Conservation (phyloP, 805 yeast genomes). For the Wickerhamiella musiphila region DNA sequence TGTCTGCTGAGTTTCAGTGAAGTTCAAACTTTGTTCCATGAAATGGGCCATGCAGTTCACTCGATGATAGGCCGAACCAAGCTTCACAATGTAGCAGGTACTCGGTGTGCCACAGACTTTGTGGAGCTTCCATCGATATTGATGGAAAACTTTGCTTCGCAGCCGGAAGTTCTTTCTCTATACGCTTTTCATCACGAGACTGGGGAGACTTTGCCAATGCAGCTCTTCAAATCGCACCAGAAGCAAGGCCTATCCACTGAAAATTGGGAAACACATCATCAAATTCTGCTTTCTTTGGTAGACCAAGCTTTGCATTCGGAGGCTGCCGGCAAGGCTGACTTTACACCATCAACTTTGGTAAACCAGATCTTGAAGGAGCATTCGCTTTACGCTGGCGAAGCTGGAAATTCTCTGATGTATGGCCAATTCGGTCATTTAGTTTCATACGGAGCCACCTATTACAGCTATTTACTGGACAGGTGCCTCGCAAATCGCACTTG, state of each 20-base stretch:
- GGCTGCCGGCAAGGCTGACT: slow-evolving; percentile 17
- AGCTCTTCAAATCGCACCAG: slow-evolving; percentile 5
- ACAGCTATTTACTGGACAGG: slow-evolving; percentile 77
- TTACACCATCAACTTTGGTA: slow-evolving; percentile 46
- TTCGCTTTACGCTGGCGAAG: slow-evolving; percentile 30
- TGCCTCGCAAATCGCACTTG: slow-evolving; percentile 83
- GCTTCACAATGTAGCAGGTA: slow-evolving; percentile 83
- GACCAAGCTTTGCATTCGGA: slow-evolving; percentile 63
- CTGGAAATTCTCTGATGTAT: slow-evolving; percentile 58
- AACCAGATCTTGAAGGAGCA: slow-evolving; percentile 45
- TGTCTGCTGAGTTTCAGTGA: slow-evolving; percentile 56
- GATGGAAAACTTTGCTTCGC: slow-evolving; percentile 85
- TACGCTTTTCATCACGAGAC: slow-evolving; percentile 63
- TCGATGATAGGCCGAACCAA: slow-evolving; percentile 88
- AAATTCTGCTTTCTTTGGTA: slow-evolving; percentile 73
- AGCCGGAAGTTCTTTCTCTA: slow-evolving; percentile 51
- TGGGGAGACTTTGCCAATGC: slow-evolving; percentile 37
- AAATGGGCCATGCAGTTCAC: slow-evolving; percentile 98
- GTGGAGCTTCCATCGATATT: slow-evolving; percentile 93
- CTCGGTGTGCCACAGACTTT: slow-evolving; percentile 89
- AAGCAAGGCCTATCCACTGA: slow-evolving; percentile 12
- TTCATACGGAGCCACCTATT: slow-evolving; percentile 88
- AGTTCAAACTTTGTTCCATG: slow-evolving; percentile 89
- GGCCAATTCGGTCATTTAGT: slow-evolving; percentile 87
- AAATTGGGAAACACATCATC: slow-evolving; percentile 65